These are phyloP conservation scores for Trifolium pratense DNA, from an alignment of 306 rosid genomes.

Conservation along the genomic window DNA sequence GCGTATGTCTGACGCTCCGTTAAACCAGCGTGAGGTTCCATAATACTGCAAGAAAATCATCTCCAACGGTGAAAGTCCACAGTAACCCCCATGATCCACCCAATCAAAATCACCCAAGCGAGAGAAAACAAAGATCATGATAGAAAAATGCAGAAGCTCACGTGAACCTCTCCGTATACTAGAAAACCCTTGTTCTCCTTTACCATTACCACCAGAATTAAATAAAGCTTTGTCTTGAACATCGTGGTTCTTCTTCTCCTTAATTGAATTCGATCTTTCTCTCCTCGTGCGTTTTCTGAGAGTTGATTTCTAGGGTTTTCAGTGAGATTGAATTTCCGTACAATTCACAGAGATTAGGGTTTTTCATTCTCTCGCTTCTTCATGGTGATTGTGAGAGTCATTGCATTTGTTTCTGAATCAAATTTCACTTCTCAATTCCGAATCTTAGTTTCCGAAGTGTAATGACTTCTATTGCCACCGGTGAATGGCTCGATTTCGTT, in stretches of 20 bases:
- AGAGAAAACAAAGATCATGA: background rate
- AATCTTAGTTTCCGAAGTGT: slow-evolving; percentile 50
- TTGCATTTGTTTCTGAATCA: slow-evolving; percentile 49
- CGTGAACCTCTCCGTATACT: slow-evolving; percentile 26
- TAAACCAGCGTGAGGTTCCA: slow-evolving; percentile 46
- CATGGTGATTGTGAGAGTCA: slow-evolving; percentile 41
- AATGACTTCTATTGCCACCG: slow-evolving; percentile 65
- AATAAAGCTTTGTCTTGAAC: slow-evolving; percentile 47
- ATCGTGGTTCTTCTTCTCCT: slow-evolving; percentile 30
- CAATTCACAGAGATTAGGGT: slow-evolving; percentile 34
- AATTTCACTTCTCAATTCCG: slow-evolving; percentile 40
- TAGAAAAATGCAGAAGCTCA: background rate
- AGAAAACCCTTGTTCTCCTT: slow-evolving; percentile 8
- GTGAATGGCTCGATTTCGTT: slow-evolving; percentile 90
- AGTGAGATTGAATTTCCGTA: slow-evolving; percentile 30
- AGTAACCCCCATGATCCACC: background rate
- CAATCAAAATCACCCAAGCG: slow-evolving; percentile 7
- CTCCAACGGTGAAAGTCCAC: slow-evolving; percentile 7
- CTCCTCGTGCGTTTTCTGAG: slow-evolving; percentile 42
- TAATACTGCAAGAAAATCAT: background rate
- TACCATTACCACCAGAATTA: slow-evolving; percentile 47
- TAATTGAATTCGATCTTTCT: slow-evolving; percentile 42
- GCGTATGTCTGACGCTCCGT: slow-evolving; percentile 45
- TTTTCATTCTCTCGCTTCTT: slow-evolving; percentile 11
- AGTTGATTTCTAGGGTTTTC: slow-evolving; percentile 71